These are phyloP conservation scores for Zea mays DNA, from an alignment of 176 grass and related monocot species.

Conservation along the genomic window DNA sequence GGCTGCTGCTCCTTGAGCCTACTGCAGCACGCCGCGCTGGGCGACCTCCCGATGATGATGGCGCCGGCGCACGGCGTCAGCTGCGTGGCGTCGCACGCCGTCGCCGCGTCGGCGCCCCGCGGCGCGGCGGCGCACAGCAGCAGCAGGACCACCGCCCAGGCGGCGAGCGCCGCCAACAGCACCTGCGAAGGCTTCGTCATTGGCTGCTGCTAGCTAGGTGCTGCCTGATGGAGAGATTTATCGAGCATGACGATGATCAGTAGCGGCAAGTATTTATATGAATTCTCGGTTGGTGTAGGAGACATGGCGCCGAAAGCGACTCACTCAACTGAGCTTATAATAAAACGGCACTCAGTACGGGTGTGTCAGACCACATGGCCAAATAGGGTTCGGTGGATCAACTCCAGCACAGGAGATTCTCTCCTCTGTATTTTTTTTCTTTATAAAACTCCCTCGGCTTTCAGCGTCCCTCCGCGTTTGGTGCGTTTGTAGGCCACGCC, in stretches of 20 bases:
- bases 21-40: constrained; percentile 55
- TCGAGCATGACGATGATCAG: neutral
- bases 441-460: no score
- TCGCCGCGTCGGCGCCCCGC: constrained; percentile 37
- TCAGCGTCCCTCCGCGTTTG: no score
- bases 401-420: no score
- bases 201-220: neutral
- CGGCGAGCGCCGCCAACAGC: neutral
- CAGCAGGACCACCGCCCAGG: neutral
- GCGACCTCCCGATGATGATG: constrained; percentile 42
- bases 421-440: no score
- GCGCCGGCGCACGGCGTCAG: constrained; percentile 65
- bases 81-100: constrained; percentile 46
- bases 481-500: no score
- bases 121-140: constrained; percentile 36
- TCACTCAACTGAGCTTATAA: no score
- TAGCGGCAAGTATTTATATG: neutral
- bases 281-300: neutral
- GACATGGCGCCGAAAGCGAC: neutral
- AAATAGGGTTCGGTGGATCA: neutral
- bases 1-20: constrained; percentile 65
- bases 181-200: neutral
- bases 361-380: neutral
- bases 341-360: neutral
- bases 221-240: neutral